A percentile compares a stretch with the other conserved stretches of the same genome.
phyloP scores from a whole-genome alignment of 1,284 basidiomycete genomes.

The Anthracocystis setariae region DNA sequence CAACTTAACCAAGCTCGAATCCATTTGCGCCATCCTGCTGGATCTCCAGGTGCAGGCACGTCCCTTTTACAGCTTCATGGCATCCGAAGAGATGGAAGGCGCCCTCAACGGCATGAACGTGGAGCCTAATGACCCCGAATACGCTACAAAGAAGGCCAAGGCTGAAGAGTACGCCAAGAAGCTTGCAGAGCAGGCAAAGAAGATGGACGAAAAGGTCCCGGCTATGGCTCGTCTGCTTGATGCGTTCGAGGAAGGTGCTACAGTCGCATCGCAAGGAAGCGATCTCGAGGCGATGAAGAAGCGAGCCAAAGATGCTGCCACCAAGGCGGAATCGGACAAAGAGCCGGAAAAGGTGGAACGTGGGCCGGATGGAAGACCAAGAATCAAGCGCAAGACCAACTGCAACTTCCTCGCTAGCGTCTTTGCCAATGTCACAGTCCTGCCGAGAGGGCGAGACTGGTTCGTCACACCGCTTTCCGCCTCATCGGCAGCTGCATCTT shows the following conservation, averaged over 20 bases:
- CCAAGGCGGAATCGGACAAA: slow-evolving; percentile 30
- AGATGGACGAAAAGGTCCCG: slow-evolving; percentile 56
- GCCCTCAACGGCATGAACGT: slow-evolving; percentile 61
- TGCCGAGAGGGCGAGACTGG: slow-evolving; percentile 63
- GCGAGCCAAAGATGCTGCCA: slow-evolving; percentile 51
- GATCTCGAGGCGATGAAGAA: slow-evolving; percentile 61
- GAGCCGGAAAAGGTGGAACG: slow-evolving; percentile 47
- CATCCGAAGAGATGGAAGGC: slow-evolving; percentile 53
- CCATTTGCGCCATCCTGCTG: slow-evolving; percentile 77
- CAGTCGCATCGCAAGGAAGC: slow-evolving; percentile 51
- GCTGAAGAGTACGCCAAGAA: slow-evolving; percentile 50
- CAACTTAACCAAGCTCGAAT: slow-evolving; percentile 85
- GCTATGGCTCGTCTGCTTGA: slow-evolving; percentile 62
- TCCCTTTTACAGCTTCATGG: slow-evolving; percentile 62
- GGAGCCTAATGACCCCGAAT: slow-evolving; percentile 59
- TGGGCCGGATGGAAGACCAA: slow-evolving; percentile 48
- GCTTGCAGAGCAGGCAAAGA: slow-evolving; percentile 47
- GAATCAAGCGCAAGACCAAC: slow-evolving; percentile 63
- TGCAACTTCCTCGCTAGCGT: slow-evolving; percentile 67
- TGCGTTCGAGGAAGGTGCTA: slow-evolving; percentile 67
- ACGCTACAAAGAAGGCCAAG: slow-evolving; percentile 52
- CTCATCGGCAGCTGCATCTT: slow-evolving; percentile 44
- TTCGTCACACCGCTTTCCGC: slow-evolving; percentile 59
- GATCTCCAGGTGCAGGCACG: slow-evolving; percentile 70
- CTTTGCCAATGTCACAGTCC: slow-evolving; percentile 65